Evolutionary conservation across 768 basidiomycete genomes (phyloP).

Genomic region (Omphalotus guepiniiformis): DNA sequence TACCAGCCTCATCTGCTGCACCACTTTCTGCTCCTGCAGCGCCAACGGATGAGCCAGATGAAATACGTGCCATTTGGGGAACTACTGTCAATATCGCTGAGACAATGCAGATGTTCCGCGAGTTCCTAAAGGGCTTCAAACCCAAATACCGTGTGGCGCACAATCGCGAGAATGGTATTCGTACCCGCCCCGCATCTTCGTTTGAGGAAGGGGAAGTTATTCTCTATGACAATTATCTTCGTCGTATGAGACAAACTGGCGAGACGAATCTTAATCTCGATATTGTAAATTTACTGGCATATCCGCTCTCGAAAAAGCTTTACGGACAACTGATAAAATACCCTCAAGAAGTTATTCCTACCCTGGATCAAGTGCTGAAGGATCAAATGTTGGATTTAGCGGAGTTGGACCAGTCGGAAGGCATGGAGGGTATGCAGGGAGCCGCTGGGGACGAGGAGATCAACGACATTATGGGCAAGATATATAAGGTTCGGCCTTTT

Average conservation of each 20-base stretch:
- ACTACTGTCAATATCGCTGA: slow-evolving; percentile 91
- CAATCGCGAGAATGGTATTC: slow-evolving; percentile 59
- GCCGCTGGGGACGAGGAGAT: slow-evolving; percentile 79
- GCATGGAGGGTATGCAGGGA: slow-evolving; percentile 72
- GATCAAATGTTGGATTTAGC: slow-evolving; percentile 88
- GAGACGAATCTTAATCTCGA: slow-evolving; percentile 93
- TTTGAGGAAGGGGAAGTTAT: slow-evolving; percentile 66
- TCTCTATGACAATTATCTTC: slow-evolving; percentile 77
- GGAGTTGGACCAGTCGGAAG: slow-evolving; percentile 71
- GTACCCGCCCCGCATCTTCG: slow-evolving; percentile 44
- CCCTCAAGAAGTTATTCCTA: slow-evolving; percentile 95
- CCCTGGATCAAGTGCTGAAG: slow-evolving; percentile 95
- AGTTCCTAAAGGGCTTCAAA: slow-evolving; percentile 91
- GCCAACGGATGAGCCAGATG: slow-evolving; percentile 72
- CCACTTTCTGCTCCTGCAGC: slow-evolving; percentile 57
- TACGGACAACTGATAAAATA: slow-evolving; percentile 84
- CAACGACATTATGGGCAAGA: slow-evolving; percentile 78
- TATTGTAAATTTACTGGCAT: slow-evolving; percentile 78
- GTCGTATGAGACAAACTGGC: slow-evolving; percentile 86
- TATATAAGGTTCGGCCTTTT: slow-evolving; percentile 94
- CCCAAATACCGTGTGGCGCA: slow-evolving; percentile 77
- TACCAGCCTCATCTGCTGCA: slow-evolving; percentile 53
- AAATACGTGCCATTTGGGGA: slow-evolving; percentile 94
- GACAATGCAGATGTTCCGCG: slow-evolving; percentile 86
- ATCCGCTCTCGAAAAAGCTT: slow-evolving; percentile 79